phyloP scores from a whole-genome alignment of 2,329 filamentous ascomycete genomes.

The Claviceps sp. region DNA sequence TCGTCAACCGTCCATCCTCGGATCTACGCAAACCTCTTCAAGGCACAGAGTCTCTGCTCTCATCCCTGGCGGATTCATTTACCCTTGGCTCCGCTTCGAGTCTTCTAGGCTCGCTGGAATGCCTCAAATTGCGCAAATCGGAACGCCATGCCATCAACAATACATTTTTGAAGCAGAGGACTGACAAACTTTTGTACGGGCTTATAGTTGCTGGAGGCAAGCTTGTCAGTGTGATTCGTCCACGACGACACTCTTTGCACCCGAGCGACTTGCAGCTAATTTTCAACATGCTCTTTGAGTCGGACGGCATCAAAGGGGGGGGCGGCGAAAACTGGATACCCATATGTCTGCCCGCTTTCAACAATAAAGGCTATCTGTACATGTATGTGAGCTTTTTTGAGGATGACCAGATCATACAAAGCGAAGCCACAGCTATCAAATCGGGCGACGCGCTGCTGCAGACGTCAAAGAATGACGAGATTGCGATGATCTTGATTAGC shows the following conservation, averaged over 20 bases:
- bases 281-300: constrained; percentile 99
- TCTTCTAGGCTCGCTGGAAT: constrained; percentile 81
- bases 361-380: constrained; percentile 90
- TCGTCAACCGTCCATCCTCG: constrained; percentile 81
- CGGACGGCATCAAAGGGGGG: constrained; percentile 77
- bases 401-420: constrained; percentile 19
- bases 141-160: constrained; percentile 80
- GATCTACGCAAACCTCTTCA: constrained; percentile 82
- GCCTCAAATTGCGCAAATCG: constrained; percentile 78
- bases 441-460: constrained; percentile 39
- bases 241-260: constrained; percentile 88
- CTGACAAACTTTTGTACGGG: constrained; percentile 75
- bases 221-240: constrained; percentile 87
- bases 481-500: constrained; percentile 89
- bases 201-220: constrained; percentile 84
- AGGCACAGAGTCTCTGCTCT: constrained; percentile 81
- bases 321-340: constrained; percentile 96
- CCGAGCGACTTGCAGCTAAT: constrained; percentile 91
- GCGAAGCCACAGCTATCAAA: constrained; percentile 28
- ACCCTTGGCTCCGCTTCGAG: constrained; percentile 83
- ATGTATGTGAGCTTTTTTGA: constrained; percentile 98
- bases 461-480: constrained; percentile 51
- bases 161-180: constrained; percentile 64
- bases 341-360: constrained; percentile 89
- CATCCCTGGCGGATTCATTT: constrained; percentile 87